A percentile compares a stretch with the other conserved stretches of the same genome.
phyloP scores from a whole-genome alignment of 306 rosid genomes.

The Quercus mongolica region DNA sequence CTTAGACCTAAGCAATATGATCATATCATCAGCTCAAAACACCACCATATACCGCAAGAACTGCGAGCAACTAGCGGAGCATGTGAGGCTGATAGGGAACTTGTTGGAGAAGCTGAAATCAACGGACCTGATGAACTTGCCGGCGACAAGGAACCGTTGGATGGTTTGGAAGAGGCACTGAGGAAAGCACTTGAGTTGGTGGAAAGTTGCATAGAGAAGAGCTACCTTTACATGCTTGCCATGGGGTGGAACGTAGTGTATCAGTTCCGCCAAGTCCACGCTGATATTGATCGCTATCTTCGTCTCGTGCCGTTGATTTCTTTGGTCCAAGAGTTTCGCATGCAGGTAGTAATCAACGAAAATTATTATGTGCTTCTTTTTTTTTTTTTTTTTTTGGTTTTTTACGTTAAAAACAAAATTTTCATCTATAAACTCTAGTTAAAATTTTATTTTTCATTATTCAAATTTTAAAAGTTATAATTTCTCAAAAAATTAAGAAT shows the following conservation, averaged over 20 bases:
- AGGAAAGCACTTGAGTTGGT: slow-evolving; percentile 24
- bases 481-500: too few relatives aligned
- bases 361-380: background rate
- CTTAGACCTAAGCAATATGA: background rate
- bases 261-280: slow-evolving; percentile 36
- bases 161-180: slow-evolving; percentile 25
- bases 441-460: too few relatives aligned
- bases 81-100: slow-evolving; percentile 25
- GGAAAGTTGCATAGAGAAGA: slow-evolving; percentile 35
- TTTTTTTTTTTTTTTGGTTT: background rate
- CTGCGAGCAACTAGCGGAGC: slow-evolving; percentile 35
- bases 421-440: background rate
- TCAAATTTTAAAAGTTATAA: too few relatives aligned
- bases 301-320: slow-evolving; percentile 37
- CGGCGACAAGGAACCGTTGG: slow-evolving; percentile 35
- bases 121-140: slow-evolving; percentile 25
- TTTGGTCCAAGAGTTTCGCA: slow-evolving; percentile 28
- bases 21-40: slow-evolving; percentile 22
- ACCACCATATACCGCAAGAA: slow-evolving; percentile 28
- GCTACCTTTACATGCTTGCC: slow-evolving; percentile 42
- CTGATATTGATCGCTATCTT: slow-evolving; percentile 36
- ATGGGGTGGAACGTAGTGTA: slow-evolving; percentile 37
- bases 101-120: slow-evolving; percentile 26
- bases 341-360: slow-evolving; percentile 15
- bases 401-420: background rate